These are phyloP conservation scores for Yamadazyma tumulicola DNA, from an alignment of 805 yeast species.

Conservation along the genomic window DNA sequence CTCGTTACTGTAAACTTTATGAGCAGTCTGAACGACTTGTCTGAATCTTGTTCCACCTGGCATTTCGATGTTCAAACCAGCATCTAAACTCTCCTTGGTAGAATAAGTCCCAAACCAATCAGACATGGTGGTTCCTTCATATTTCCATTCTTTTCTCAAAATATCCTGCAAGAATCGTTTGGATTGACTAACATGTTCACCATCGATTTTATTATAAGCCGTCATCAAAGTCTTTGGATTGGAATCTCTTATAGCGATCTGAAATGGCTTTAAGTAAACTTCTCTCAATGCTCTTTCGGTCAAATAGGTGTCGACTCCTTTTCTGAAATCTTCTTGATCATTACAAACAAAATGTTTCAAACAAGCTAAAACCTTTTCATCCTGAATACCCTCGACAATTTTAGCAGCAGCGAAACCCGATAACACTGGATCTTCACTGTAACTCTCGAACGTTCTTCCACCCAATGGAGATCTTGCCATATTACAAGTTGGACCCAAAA, in stretches of 20 bases:
- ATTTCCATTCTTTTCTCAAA: slow-evolving; percentile 55
- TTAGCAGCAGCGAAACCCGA: slow-evolving; percentile 47
- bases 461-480: slow-evolving; percentile 57
- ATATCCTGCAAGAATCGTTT: slow-evolving; percentile 41
- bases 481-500: slow-evolving; percentile 42
- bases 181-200: slow-evolving; percentile 52
- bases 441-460: slow-evolving; percentile 62
- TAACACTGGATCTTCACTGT: slow-evolving; percentile 57
- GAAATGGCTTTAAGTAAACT: slow-evolving; percentile 61
- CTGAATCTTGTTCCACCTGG: slow-evolving; percentile 58
- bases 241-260: slow-evolving; percentile 51
- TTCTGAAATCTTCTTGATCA: slow-evolving; percentile 57
- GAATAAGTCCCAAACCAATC: slow-evolving; percentile 65
- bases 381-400: slow-evolving; percentile 53
- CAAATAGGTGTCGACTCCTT: slow-evolving; percentile 44
- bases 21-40: slow-evolving; percentile 37
- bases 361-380: slow-evolving; percentile 48
- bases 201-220: slow-evolving; percentile 61
- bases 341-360: slow-evolving; percentile 63
- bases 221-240: slow-evolving; percentile 59
- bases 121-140: slow-evolving; percentile 54
- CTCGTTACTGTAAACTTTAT: slow-evolving; percentile 40
- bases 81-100: slow-evolving; percentile 42
- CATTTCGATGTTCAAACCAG: slow-evolving; percentile 64
- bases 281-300: slow-evolving; percentile 64